Base-by-base conservation (phyloP, 352 stramenopile species). In the Globisporangium takayamanum region DNA sequence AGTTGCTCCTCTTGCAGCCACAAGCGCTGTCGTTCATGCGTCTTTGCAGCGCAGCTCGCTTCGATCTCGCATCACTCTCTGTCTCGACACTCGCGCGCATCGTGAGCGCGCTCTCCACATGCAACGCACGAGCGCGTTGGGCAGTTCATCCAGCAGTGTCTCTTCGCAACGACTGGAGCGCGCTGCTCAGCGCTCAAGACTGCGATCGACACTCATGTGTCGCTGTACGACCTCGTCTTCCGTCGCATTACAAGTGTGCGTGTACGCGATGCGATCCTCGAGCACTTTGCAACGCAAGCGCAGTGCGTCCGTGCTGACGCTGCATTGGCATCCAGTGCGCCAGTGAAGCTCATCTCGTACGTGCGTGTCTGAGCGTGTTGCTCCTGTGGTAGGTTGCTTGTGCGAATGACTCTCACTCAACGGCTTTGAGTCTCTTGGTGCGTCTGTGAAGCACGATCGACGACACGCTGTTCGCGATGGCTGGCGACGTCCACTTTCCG, bases 321-420 rank as follows among this genome's bases (percentile, higher is more conserved):
- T 3, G 36, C 45, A 2, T 28, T 20, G 20, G 26, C 28, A 8
- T 50, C 56, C 10, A n/a, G 45, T 6, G 37, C 48, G 18, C 62
- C 62, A 18, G 37, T 68, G 26, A 64, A 53, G 46, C 46, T 61
- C 45, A 53, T 68, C 46, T 61, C 54, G 62, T 68, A 57, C 42
- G 62, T 57, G 1, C 10, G 18, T 20, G 44, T 39, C 3, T 25
- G 10, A 15, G 25, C 48, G 14, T 4, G 22, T 8, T 12, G 20
- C 18, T 50, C 25, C 14, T 15, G 5, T 42, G 46, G 30, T 6
- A n/a, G n/a, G n/a, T n/a, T n/a, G 30, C 30, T 36, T 6, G 30
- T 22, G 39, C 10, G 11, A 39, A 22, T n/a, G 5, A 25, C 25
- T 22, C 16, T 59, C 20, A 45, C 5, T 42, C 44, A 25, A n/a